Evolutionary conservation across 495 filamentous ascomycete species (phyloP), one percentile per base, ranked within the genome.

Genomic region (Hypoxylon trugodes): DNA sequence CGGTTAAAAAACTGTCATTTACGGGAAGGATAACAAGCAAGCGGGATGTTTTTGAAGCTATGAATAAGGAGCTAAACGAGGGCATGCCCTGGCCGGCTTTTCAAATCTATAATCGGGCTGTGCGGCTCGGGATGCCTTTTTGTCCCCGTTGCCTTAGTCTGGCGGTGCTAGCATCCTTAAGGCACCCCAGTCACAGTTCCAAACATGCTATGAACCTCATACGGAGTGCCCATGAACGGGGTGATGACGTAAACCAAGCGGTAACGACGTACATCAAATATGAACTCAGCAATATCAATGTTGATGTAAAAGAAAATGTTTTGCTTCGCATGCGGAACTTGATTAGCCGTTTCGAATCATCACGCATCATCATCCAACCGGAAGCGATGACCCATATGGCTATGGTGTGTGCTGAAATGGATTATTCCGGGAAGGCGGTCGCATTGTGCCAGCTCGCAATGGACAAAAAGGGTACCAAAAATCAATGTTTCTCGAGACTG

Each of bases 161-260:
- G 6, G 80, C 79, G 15, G 70, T 82, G 13, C 62, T 70, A 16
- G 81, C 81, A 9, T 65, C 70, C 6, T 56, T 81, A 49, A 53
- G 54, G 19, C 50, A 52, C n/a, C 38, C 65, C 2, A 30, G 51
- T 1, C 26, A 41, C 15, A 59, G 66, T 10, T 36, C 58, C 24
- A 36, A 50, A 13, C 54, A 46, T 19, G 69, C 76, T 2, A 68
- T 74, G 12, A 19, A 28, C 16, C 58, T 82, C 8, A 71, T 84
- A 1, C 64, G 58, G 6, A 41, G 42, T 8, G 75, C 75, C 0
- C 62, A 78, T 21, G 10, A 45, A 8, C 30, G 69, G 15, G 77
- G 78, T 10, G 36, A 69, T 5, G 74, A 81, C 49, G 55, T 79
- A 18, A 65, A 35, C 18, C 4, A 35, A 3, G 71, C 75, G 9